Evolutionary conservation across 306 rosid species (phyloP).

Genomic region (Quercus engelmannii): DNA sequence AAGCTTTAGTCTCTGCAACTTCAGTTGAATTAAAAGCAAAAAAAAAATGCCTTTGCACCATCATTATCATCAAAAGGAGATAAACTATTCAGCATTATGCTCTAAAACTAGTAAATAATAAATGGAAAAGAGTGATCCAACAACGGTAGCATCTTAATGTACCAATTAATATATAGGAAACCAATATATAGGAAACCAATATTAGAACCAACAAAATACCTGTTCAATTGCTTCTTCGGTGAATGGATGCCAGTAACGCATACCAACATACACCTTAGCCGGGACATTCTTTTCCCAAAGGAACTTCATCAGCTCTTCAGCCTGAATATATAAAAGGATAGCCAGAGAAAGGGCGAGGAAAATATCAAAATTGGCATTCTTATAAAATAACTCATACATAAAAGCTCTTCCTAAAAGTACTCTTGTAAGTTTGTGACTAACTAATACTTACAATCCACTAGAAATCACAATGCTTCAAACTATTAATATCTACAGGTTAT

Average conservation of each 20-base stretch:
- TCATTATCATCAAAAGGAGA: neutral
- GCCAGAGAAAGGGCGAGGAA: neutral
- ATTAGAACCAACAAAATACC: conserved; percentile 34
- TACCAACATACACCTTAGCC: conserved; percentile 83
- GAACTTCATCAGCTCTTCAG: conserved; percentile 64
- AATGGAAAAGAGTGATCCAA: conserved; percentile 3
- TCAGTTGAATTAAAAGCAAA: neutral
- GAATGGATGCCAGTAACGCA: conserved; percentile 99
- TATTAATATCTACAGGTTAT: neutral
- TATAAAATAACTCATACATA: neutral
- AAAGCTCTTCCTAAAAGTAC: neutral
- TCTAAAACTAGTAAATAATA: neutral
- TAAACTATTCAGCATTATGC: conserved; percentile 10
- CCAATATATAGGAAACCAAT: neutral
- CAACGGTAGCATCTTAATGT: conserved; percentile 5
- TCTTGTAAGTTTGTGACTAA: neutral
- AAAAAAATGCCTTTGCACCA: neutral
- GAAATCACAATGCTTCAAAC: neutral
- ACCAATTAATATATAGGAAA: neutral
- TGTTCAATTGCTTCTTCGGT: conserved; percentile 88
- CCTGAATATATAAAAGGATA: conserved; percentile 37
- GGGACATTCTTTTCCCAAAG: conserved; percentile 70
- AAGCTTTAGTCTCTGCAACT: neutral
- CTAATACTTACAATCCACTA: neutral
- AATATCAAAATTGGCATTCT: neutral